Conservation (phyloP, 1,284 basidiomycete genomes). For the Ceratobasidium sp. region DNA sequence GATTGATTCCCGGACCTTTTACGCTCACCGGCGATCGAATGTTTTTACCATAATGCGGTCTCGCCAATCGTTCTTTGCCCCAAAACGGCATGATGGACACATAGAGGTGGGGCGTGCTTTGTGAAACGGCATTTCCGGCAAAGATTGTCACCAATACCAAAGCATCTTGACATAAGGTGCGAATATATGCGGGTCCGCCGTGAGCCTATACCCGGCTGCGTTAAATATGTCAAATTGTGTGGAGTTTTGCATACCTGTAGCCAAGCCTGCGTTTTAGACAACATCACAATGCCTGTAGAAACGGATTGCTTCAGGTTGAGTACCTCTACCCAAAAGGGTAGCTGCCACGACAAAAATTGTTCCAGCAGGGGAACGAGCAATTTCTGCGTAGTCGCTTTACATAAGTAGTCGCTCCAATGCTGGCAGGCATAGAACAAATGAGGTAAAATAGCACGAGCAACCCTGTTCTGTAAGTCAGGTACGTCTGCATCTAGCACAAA, state of each 20-base stretch:
- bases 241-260: neutral
- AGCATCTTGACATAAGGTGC: neutral
- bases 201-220: neutral
- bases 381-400: no score
- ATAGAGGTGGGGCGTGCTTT: no score
- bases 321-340: constrained; percentile 17
- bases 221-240: constrained; percentile 6
- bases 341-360: neutral
- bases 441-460: neutral
- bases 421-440: constrained; percentile 4
- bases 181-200: neutral
- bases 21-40: no score
- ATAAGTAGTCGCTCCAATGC: neutral
- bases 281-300: neutral
- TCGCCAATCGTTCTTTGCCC: no score
- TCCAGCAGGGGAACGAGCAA: neutral
- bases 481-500: constrained; percentile 4
- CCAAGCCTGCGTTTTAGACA: neutral
- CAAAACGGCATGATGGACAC: no score
- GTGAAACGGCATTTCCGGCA: no score
- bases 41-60: no score
- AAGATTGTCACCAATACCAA: no score
- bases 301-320: neutral
- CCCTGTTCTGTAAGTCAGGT: neutral
- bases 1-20: no score